Percentiles rank a stretch among this genome's conserved stretches.
Evolutionary conservation across 2,329 filamentous ascomycete genomes (phyloP).

Genomic region (Plenodomus biglobosus): DNA sequence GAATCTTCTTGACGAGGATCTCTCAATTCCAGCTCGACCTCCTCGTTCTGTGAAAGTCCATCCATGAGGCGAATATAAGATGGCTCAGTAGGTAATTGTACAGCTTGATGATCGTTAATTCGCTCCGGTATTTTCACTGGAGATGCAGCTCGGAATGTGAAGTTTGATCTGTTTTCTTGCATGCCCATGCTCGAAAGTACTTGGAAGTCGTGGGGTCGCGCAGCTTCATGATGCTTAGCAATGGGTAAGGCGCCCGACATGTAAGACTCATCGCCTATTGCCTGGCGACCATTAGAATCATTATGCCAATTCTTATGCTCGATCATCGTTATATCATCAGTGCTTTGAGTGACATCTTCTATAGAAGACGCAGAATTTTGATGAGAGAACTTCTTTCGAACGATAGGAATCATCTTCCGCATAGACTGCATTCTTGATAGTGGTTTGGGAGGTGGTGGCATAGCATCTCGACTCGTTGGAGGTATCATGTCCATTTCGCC

Average conservation of each 20-base stretch:
- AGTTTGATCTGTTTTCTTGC: constrained; percentile 9
- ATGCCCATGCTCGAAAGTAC: constrained; percentile 5
- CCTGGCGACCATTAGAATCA: neutral
- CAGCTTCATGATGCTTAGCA: constrained; percentile 2
- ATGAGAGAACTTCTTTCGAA: constrained; percentile 27
- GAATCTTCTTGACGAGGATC: constrained; percentile 26
- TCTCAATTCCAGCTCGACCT: constrained; percentile 28
- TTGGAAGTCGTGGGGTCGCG: constrained; percentile 4
- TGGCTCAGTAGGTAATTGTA: constrained; percentile 21
- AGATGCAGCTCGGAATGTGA: constrained; percentile 25
- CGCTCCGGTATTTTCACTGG: constrained; percentile 11
- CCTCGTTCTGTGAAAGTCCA: constrained; percentile 22
- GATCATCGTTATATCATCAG: constrained; percentile 15
- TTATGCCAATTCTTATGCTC: constrained; percentile 14
- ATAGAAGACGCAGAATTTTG: constrained; percentile 6
- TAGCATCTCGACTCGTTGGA: constrained; percentile 36
- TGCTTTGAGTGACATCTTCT: neutral
- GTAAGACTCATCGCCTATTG: constrained; percentile 8
- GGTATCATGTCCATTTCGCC: constrained; percentile 15
- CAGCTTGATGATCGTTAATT: constrained; percentile 1
- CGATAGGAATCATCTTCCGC: constrained; percentile 24
- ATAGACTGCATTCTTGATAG: constrained; percentile 31
- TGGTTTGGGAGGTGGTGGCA: constrained; percentile 44
- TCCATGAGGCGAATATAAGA: constrained; percentile 40
- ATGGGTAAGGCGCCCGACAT: constrained; percentile 33